Conservation (phyloP, 768 basidiomycete genomes). For the Strobilomyces dryophilus region DNA sequence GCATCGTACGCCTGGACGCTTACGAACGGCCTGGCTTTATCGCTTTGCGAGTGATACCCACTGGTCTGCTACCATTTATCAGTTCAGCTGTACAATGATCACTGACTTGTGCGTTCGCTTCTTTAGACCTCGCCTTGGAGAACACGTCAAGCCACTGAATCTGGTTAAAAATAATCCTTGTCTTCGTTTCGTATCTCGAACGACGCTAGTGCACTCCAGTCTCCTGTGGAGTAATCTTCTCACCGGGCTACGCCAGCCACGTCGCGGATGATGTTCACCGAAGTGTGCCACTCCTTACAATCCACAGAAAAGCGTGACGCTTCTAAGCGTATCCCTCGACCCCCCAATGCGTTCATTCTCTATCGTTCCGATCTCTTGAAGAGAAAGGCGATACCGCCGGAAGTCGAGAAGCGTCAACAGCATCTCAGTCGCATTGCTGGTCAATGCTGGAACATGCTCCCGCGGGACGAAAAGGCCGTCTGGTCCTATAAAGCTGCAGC, state of each 20-base stretch:
- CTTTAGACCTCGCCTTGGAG: conserved; percentile 1
- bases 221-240: not conserved
- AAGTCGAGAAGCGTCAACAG: conserved; percentile 50
- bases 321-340: conserved; percentile 39
- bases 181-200: not conserved
- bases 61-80: conserved; percentile 3
- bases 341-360: conserved; percentile 56
- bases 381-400: conserved; percentile 36
- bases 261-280: not conserved
- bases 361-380: conserved; percentile 51
- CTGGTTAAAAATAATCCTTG: not conserved
- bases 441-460: conserved; percentile 48
- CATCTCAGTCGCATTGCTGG: conserved; percentile 52
- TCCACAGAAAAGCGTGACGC: not conserved
- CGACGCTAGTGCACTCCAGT: not conserved
- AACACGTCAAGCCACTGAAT: not conserved
- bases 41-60: conserved; percentile 1
- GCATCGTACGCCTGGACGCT: conserved; percentile 12
- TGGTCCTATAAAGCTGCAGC: conserved; percentile 34
- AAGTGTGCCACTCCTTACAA: conserved; percentile 6
- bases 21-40: conserved; percentile 1
- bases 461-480: conserved; percentile 29
- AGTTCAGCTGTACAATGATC: not conserved
- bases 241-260: conserved; percentile 4
- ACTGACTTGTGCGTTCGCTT: not conserved